phyloP scores from a whole-genome alignment of 176 grass and related monocot species.

The Triticum aestivum region DNA sequence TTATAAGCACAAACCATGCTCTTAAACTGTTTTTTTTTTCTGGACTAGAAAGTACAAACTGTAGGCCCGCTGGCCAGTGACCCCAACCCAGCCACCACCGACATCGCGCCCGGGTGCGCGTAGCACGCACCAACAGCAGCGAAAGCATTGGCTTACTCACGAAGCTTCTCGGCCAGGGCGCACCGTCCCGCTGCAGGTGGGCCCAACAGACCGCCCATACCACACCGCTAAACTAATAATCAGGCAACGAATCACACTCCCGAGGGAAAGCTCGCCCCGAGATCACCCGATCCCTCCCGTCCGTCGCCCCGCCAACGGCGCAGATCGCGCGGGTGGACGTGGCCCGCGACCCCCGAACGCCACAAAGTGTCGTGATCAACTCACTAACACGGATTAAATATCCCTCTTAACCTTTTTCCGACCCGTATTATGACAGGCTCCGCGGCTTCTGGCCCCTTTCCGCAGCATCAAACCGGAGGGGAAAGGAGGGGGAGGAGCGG shows the following conservation, averaged over 20 bases:
- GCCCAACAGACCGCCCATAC: not conserved
- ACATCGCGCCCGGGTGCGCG: not conserved
- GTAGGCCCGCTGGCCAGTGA: too few species aligned
- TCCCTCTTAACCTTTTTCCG: not conserved
- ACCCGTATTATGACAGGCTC: not conserved
- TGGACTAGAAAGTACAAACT: too few species aligned
- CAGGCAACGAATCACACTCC: not conserved
- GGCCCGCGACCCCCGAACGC: not conserved
- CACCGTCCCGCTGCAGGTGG: not conserved
- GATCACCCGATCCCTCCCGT: not conserved
- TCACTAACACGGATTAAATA: not conserved
- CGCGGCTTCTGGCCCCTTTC: not conserved
- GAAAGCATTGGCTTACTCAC: not conserved
- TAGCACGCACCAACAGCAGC: not conserved
- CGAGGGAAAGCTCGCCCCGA: not conserved
- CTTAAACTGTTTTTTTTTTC: too few species aligned
- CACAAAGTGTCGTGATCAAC: constrained; percentile 17
- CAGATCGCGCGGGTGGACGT: not conserved
- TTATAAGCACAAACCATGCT: too few species aligned
- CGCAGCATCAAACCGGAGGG: constrained; percentile 18
- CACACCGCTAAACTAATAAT: not conserved
- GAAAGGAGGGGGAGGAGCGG: not conserved
- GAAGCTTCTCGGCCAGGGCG: constrained; percentile 4
- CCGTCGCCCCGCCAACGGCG: not conserved
- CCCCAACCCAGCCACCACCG: not conserved